Percentiles rank a stretch among this genome's conserved stretches.
These are phyloP conservation scores for Durio zibethinus DNA, from an alignment of 345 rosid species.

Conservation along the genomic window DNA sequence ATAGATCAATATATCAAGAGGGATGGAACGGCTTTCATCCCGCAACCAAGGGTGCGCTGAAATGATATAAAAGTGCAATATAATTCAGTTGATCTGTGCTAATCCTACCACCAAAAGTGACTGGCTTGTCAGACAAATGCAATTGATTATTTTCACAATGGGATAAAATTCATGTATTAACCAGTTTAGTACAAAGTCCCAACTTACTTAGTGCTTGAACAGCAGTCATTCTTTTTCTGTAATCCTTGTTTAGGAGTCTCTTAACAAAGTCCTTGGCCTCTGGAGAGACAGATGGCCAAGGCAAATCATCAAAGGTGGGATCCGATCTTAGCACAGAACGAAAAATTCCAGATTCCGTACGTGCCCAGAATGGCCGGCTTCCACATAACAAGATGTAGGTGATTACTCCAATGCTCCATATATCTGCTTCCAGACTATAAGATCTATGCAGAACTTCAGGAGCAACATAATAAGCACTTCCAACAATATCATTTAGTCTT, in stretches of 20 bases:
- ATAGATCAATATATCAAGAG: constrained; percentile 63
- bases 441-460: constrained; percentile 90
- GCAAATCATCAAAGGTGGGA: constrained; percentile 70
- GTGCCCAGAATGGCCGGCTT: constrained; percentile 86
- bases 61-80: constrained; percentile 7
- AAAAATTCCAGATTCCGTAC: constrained; percentile 85
- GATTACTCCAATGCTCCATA: constrained; percentile 88
- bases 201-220: constrained; percentile 80
- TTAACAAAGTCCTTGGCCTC: constrained; percentile 84
- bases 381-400: constrained; percentile 76
- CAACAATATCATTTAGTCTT: constrained; percentile 81
- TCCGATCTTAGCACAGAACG: constrained; percentile 75
- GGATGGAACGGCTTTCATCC: constrained; percentile 44
- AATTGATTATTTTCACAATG: not conserved
- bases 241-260: constrained; percentile 81
- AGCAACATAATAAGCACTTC: constrained; percentile 84
- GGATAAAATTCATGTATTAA: not conserved
- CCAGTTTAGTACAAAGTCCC: not conserved
- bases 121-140: not conserved
- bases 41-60: constrained; percentile 80
- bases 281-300: constrained; percentile 72
- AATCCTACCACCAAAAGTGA: not conserved
- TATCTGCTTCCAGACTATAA: constrained; percentile 74
- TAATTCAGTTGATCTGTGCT: not conserved
- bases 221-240: constrained; percentile 79